A percentile compares a stretch with the other conserved stretches of the same genome.
Evolutionary conservation across 1,284 basidiomycete genomes (phyloP).

Genomic region (Rhodofomes roseus): DNA sequence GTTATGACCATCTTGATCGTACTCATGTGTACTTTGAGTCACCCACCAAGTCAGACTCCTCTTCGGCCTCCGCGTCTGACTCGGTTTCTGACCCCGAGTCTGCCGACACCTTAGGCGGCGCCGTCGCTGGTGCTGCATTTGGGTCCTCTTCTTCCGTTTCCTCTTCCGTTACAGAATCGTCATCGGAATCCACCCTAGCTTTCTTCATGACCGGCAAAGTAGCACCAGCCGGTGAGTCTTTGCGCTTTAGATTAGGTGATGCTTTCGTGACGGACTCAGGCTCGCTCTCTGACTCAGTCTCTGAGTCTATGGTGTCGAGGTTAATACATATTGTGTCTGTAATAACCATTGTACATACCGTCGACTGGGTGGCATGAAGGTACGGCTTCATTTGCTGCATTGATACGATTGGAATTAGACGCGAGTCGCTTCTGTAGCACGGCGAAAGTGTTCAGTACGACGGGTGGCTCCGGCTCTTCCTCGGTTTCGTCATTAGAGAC

Average conservation of each 20-base stretch:
- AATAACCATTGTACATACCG: neutral
- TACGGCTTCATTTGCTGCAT: neutral
- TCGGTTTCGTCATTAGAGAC: conserved; percentile 11
- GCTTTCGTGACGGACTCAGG: conserved; percentile 4
- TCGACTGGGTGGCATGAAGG: neutral
- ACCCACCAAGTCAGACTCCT: neutral
- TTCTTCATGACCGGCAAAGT: conserved; percentile 8
- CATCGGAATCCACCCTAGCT: conserved; percentile 3
- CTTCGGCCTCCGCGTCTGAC: conserved; percentile 3
- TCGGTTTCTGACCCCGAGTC: conserved; percentile 18
- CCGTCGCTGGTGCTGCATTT: neutral
- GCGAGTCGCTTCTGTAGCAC: neutral
- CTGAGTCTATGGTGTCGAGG: neutral
- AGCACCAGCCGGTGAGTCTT: neutral
- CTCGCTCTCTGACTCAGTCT: conserved; percentile 1
- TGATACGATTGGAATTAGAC: neutral
- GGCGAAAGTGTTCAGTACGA: conserved; percentile 2
- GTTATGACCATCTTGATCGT: neutral
- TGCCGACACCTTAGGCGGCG: too few relatives aligned
- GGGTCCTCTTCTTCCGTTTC: conserved; percentile 17
- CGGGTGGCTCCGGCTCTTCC: conserved; percentile 5
- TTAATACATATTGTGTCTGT: too few relatives aligned
- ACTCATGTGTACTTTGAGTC: conserved; percentile 4
- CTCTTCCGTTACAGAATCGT: conserved; percentile 22
- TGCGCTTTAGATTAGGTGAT: neutral